Evolutionary conservation across 805 yeast genomes (phyloP).

Genomic region (Lipomyces spencermartinsiae): DNA sequence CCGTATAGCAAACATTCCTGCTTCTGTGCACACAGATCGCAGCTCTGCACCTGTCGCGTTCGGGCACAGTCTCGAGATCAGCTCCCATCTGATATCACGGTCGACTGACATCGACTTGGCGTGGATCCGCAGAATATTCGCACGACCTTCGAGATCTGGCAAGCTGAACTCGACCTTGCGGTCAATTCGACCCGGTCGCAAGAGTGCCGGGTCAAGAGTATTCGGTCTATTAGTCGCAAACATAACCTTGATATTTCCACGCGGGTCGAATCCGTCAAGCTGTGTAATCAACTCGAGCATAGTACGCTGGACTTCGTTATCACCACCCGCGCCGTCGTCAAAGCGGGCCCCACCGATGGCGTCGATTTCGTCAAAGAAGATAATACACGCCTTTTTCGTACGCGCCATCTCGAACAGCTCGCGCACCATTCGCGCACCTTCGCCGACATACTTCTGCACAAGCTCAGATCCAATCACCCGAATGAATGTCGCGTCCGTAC

Average conservation of each 20-base stretch:
- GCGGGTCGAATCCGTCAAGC: slow-evolving; percentile 97
- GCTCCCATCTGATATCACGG: slow-evolving; percentile 97
- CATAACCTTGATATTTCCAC: slow-evolving; percentile 99
- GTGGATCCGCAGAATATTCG: slow-evolving; percentile 95
- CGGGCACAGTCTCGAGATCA: slow-evolving; percentile 95
- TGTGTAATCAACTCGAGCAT: slow-evolving; percentile 98
- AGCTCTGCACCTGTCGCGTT: slow-evolving; percentile 98
- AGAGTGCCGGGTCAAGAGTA: slow-evolving; percentile 94
- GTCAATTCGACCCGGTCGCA: slow-evolving; percentile 99
- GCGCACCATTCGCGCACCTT: slow-evolving; percentile 99
- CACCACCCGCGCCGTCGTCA: slow-evolving; percentile 98
- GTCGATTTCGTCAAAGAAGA: slow-evolving; percentile 97
- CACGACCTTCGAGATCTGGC: slow-evolving; percentile 97
- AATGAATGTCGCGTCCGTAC: slow-evolving; percentile 98
- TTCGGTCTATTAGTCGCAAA: slow-evolving; percentile 99
- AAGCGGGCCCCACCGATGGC: slow-evolving; percentile 99
- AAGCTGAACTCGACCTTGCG: slow-evolving; percentile 96
- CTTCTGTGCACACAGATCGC: slow-evolving; percentile 98
- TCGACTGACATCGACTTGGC: slow-evolving; percentile 98
- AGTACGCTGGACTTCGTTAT: slow-evolving; percentile 98
- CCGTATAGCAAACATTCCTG: slow-evolving; percentile 99
- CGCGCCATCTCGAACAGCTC: slow-evolving; percentile 99
- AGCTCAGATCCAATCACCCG: slow-evolving; percentile 98
- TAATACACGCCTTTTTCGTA: slow-evolving; percentile 96
- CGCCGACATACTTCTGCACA: slow-evolving; percentile 98